Base-by-base conservation (phyloP, 2,329 filamentous ascomycete genomes). In the Fusarium sp. region DNA sequence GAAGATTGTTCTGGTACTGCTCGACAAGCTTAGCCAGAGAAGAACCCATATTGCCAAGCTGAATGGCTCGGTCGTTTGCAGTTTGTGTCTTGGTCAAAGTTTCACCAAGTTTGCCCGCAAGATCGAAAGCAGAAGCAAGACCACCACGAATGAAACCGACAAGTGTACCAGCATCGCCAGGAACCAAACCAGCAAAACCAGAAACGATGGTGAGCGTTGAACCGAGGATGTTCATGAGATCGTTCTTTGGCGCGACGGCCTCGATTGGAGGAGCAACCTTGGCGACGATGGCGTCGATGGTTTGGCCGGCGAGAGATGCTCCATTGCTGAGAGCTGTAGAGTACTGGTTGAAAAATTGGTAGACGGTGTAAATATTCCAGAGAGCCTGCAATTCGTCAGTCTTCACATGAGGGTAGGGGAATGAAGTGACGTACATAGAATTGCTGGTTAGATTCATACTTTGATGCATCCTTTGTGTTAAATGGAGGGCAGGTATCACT, bases 311-410 rank as follows among this genome's bases (percentile, higher is more conserved):
- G 20, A 63, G 60, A 10, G 60, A 63, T 3, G 60, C 50, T 2
- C 60, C 60, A 10, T 57, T 63, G 15, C 58, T 63, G 6, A 63
- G 60, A 1, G 60, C 60, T 3, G 37, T 23, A 5, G 60, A 63
- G 18, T 63, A 63, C 21, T 63, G 60, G 35, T 63, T 63, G 35
- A 63, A 63, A 39, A 63, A 63, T n/a, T 63, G 60, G 13, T 63
- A 63, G 14, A 63, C 14, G 6, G 60, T 63, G 58, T 63, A 63
- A 9, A 63, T 63, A 6, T 63, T 63, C 60, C 60, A 63, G 2
- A 63, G 60, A 2, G 60, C 58, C 60, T 63, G 4, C 0, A 0
- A 2, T 1, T 0, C 4, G 18, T 63, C 0, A 63, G 50, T 5
- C 25, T 11, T 6, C 5, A 0, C 0, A 1, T 1, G 6, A 0